Evolutionary conservation across 2,329 filamentous ascomycete genomes (phyloP).

Genomic region (Nemania abortiva): DNA sequence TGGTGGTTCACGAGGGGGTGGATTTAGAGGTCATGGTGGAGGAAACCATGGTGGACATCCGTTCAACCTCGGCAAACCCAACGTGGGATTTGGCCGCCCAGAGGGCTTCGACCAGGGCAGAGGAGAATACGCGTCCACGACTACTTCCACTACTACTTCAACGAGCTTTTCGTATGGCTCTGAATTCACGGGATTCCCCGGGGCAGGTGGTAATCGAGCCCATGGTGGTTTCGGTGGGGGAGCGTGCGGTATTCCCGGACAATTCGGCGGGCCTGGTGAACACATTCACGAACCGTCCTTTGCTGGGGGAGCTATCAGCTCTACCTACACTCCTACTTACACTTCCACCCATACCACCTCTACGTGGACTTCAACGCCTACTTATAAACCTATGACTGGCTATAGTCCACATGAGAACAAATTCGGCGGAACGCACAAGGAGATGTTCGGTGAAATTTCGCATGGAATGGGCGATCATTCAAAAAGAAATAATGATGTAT

Average conservation of each 20-base stretch:
- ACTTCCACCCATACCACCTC: not conserved
- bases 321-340: not conserved
- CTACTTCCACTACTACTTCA: not conserved
- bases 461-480: not conserved
- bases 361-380: not conserved
- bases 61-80: conserved; percentile 9
- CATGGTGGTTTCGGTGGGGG: not conserved
- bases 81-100: not conserved
- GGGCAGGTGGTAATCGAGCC: not conserved
- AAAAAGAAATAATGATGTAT: not conserved
- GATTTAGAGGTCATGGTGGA: not conserved
- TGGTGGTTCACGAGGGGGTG: conserved; percentile 3
- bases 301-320: not conserved
- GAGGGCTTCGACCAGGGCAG: not conserved
- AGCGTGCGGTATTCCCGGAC: not conserved
- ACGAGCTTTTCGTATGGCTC: conserved; percentile 8
- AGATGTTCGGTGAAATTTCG: not conserved
- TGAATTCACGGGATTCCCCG: not conserved
- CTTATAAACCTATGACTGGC: not conserved
- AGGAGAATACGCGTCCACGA: not conserved
- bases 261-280: not conserved
- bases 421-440: not conserved
- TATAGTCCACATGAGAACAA: not conserved
- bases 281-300: not conserved
- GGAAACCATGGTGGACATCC: not conserved